A percentile compares a stretch with the other conserved stretches of the same genome.
Evolutionary conservation across 2,329 filamentous ascomycete species (phyloP).

Genomic region (Phaeomoniella chlamydospora): DNA sequence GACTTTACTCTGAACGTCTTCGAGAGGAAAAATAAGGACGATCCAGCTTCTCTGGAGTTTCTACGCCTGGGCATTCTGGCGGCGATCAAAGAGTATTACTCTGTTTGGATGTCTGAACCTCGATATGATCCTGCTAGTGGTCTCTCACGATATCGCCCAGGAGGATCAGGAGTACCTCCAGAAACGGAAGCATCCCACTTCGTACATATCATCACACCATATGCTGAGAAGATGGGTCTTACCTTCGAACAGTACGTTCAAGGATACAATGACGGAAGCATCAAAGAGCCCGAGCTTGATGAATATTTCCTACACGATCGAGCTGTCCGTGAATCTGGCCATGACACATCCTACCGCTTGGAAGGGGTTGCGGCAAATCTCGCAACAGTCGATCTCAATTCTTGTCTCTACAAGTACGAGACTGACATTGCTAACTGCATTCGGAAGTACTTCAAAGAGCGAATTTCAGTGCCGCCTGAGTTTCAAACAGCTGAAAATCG

Average conservation of each 20-base stretch:
- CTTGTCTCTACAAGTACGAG: slow-evolving; percentile 92
- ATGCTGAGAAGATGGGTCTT: slow-evolving; percentile 72
- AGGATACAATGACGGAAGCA: slow-evolving; percentile 66
- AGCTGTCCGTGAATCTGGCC: slow-evolving; percentile 87
- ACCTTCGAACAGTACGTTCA: slow-evolving; percentile 70
- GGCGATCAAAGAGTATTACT: slow-evolving; percentile 93
- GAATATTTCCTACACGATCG: slow-evolving; percentile 94
- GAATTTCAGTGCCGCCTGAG: slow-evolving; percentile 64
- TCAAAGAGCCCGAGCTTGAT: slow-evolving; percentile 78
- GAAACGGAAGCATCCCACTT: slow-evolving; percentile 86
- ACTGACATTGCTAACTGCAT: slow-evolving; percentile 82
- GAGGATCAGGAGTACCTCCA: slow-evolving; percentile 73
- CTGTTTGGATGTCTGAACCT: slow-evolving; percentile 69
- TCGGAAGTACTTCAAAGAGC: slow-evolving; percentile 69
- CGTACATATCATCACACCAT: slow-evolving; percentile 66
- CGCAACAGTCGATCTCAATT: slow-evolving; percentile 89
- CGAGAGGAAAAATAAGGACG: slow-evolving; percentile 70
- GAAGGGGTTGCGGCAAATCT: slow-evolving; percentile 78
- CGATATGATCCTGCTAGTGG: slow-evolving; percentile 65
- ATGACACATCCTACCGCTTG: slow-evolving; percentile 89
- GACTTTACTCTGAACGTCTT: slow-evolving; percentile 94
- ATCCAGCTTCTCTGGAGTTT: slow-evolving; percentile 68
- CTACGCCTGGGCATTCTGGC: slow-evolving; percentile 66
- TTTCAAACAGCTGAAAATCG: slow-evolving; percentile 56
- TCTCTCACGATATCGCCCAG: slow-evolving; percentile 70